Evolutionary conservation across 371 early-diverging fungal genomes (phyloP), one percentile per base, ranked within the genome.

Genomic region (Rhizopus delemar): DNA sequence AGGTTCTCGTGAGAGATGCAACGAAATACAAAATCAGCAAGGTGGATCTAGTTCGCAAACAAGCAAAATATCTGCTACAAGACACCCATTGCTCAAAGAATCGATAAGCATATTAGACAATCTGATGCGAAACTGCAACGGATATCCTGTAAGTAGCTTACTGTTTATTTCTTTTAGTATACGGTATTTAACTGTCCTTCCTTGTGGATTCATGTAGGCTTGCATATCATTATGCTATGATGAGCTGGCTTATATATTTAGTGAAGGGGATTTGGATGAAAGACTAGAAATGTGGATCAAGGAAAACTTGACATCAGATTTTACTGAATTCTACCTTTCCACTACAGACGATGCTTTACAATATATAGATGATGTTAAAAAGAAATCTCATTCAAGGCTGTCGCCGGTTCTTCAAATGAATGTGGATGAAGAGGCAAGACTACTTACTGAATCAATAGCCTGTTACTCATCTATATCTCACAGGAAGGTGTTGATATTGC

Each of bases 161-260:
- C 28, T 6, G 7, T 4, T 43, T 11, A 13, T n/a, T n/a, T 43
- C n/a, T 43, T 12, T 28, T 12, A 15, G 7, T 55, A 9, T 45
- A 38, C 34, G n/a, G 4, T 13, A 41, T 33, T 22, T 39, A 28
- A 38, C 29, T 28, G 33, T 13, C 8, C 5, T 43, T 32, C 8
- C n/a, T 41, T 33, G 22, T 22, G 22, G 22, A 22, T 22, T 22
- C 22, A 22, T 22, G 22, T 77, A 87, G 88, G 54, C 72, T 8
- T 90, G 86, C 51, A 48, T 89, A 12, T 75, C 90, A 2, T 69
- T 91, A 52, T 80, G 90, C 0, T 90, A 85, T 62, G 91, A 92
- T 62, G 91, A 90, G 58, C 70, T 93, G 4, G 82, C 92, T 6
- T 71, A 79, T 31, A 72, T 90, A 48, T 71, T 93, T 15, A 61